A percentile compares a stretch with the other conserved stretches of the same genome.
Evolutionary conservation across 805 yeast species (phyloP).

Genomic region (Lachancea waltii): DNA sequence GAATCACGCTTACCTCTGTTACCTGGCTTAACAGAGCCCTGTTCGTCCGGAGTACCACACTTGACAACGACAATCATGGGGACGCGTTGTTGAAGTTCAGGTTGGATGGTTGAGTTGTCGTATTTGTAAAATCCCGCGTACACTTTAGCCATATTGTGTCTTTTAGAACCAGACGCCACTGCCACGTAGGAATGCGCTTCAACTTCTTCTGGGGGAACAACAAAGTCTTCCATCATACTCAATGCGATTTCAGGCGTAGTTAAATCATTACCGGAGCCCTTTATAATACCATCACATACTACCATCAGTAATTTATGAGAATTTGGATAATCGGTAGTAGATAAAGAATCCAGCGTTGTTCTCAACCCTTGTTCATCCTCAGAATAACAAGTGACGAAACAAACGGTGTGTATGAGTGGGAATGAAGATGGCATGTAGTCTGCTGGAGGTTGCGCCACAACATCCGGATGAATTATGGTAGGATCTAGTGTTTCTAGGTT

Average conservation of each 20-base stretch:
- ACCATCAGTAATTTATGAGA: slow-evolving; percentile 83
- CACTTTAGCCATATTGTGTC: slow-evolving; percentile 97
- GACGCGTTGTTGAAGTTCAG: slow-evolving; percentile 76
- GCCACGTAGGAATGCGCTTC: slow-evolving; percentile 85
- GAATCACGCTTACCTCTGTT: slow-evolving; percentile 96
- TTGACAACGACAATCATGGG: slow-evolving; percentile 76
- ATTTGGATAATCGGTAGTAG: slow-evolving; percentile 94
- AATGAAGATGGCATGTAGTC: slow-evolving; percentile 80
- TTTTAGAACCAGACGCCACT: slow-evolving; percentile 86
- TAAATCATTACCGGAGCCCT: slow-evolving; percentile 85
- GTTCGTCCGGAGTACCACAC: slow-evolving; percentile 83
- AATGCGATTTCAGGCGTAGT: slow-evolving; percentile 88
- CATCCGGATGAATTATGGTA: slow-evolving; percentile 63
- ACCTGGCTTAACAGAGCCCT: slow-evolving; percentile 69
- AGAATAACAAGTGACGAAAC: slow-evolving; percentile 88
- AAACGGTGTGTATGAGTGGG: slow-evolving; percentile 69
- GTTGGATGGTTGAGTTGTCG: slow-evolving; percentile 65
- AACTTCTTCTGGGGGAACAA: slow-evolving; percentile 66
- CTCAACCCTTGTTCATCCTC: slow-evolving; percentile 85
- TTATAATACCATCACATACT: slow-evolving; percentile 89
- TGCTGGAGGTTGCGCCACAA: slow-evolving; percentile 86
- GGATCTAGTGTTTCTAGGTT: slow-evolving; percentile 45
- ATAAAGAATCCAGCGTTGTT: slow-evolving; percentile 82
- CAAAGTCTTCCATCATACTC: slow-evolving; percentile 78
- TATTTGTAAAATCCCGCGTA: slow-evolving; percentile 92